A percentile compares a stretch with the other conserved stretches of the same genome.
These are phyloP conservation scores for Aureobasidium sp. DNA, from an alignment of 2,329 filamentous ascomycete genomes.

Conservation along the genomic window DNA sequence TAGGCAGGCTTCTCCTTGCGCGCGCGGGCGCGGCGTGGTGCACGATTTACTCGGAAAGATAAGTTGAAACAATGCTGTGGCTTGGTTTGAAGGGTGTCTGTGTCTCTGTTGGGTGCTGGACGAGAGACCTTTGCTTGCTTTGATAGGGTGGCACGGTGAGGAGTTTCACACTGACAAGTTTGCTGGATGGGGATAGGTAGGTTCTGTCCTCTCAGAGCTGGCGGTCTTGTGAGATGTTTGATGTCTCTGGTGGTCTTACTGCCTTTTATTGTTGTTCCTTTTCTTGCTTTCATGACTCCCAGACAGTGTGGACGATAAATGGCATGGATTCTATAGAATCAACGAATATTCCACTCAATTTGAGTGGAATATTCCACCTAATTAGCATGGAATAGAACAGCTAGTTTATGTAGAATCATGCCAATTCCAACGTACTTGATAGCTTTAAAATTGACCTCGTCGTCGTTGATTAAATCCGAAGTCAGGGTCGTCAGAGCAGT, in stretches of 20 bases:
- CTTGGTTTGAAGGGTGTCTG: background rate
- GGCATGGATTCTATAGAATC: too few species aligned
- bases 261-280: background rate
- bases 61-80: conserved; percentile 5
- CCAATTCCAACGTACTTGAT: too few species aligned
- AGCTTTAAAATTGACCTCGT: too few species aligned
- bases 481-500: too few species aligned
- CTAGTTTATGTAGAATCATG: too few species aligned
- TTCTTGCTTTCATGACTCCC: background rate
- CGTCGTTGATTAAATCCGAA: too few species aligned
- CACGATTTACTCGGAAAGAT: background rate
- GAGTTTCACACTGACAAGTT: background rate
- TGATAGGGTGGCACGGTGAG: background rate
- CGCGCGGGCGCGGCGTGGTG: background rate
- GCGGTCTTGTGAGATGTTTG: background rate
- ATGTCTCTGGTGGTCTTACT: background rate
- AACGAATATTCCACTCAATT: too few species aligned
- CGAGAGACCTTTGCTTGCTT: background rate
- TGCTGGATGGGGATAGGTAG: background rate
- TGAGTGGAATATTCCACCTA: too few species aligned
- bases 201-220: background rate
- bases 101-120: background rate
- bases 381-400: too few species aligned
- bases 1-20: background rate
- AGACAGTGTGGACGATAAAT: background rate